A percentile compares a stretch with the other conserved stretches of the same genome.
Conservation (phyloP, 495 filamentous ascomycete genomes). For the Pseudomonodictys pantanalensis region DNA sequence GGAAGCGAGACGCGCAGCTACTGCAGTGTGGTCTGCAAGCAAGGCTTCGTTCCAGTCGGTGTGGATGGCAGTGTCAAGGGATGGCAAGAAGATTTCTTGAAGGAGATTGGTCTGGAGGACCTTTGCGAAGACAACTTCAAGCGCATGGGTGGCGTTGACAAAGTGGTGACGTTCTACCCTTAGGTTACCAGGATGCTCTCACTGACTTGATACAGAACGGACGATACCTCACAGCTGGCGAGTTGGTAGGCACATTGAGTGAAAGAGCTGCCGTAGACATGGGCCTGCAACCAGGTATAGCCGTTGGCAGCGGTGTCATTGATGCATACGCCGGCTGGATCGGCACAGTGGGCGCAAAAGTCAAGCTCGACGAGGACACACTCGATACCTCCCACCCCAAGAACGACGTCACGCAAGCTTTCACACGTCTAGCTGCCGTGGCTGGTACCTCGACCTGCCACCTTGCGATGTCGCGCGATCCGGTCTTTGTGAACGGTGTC, state of each 20-base stretch:
- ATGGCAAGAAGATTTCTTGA: conserved; percentile 93
- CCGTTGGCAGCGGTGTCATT: conserved; percentile 92
- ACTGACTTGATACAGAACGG: conserved; percentile 66
- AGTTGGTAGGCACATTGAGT: conserved; percentile 78
- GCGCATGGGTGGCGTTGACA: conserved; percentile 88
- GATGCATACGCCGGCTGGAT: conserved; percentile 99
- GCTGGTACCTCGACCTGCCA: conserved; percentile 97
- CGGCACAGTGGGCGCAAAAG: conserved; percentile 95
- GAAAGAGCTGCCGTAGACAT: conserved; percentile 79
- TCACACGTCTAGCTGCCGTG: conserved; percentile 88
- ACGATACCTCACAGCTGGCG: conserved; percentile 81
- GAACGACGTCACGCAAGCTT: conserved; percentile 87
- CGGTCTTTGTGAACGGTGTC: conserved; percentile 88
- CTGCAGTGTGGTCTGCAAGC: conserved; percentile 92
- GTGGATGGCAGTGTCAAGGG: conserved; percentile 97
- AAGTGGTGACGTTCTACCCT: conserved; percentile 64
- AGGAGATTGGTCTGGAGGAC: conserved; percentile 77
- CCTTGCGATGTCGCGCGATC: conserved; percentile 86
- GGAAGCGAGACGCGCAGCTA: conserved; percentile 88
- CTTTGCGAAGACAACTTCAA: conserved; percentile 80
- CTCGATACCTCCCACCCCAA: conserved; percentile 58
- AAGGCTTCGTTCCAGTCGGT: conserved; percentile 90
- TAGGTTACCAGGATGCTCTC: conserved; percentile 25
- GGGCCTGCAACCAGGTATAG: conserved; percentile 82
- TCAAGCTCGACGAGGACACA: conserved; percentile 61